Percentiles rank a stretch among this genome's conserved stretches.
Evolutionary conservation across 2,329 filamentous ascomycete genomes (phyloP).

Genomic region (Colletotrichum australisinense): DNA sequence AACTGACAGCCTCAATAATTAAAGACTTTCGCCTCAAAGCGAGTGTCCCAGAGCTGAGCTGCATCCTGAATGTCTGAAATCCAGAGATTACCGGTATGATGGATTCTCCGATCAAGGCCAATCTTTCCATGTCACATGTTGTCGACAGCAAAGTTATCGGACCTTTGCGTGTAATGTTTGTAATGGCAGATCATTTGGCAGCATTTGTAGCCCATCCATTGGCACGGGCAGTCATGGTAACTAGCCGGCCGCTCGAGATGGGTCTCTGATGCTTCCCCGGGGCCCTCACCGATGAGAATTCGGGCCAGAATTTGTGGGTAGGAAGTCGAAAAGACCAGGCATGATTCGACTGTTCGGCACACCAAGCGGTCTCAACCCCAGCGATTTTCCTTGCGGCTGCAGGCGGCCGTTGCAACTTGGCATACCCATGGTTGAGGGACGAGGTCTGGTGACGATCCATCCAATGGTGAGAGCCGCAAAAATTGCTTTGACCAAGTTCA

Average conservation of each 20-base stretch:
- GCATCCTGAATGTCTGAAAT: conserved; percentile 8
- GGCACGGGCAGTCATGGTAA: not conserved
- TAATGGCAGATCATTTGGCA: not conserved
- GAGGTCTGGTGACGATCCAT: conserved; percentile 8
- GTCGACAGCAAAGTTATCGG: not conserved
- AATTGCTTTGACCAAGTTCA: conserved; percentile 6
- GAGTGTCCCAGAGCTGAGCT: conserved; percentile 14
- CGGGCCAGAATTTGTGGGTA: conserved; percentile 17
- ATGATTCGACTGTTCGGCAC: conserved; percentile 26
- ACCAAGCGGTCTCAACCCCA: conserved; percentile 14
- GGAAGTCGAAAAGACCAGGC: conserved; percentile 6
- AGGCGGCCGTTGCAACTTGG: conserved; percentile 33
- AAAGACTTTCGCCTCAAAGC: conserved; percentile 21
- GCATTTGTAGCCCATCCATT: not conserved
- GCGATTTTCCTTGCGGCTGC: conserved; percentile 26
- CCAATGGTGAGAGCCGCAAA: conserved; percentile 31
- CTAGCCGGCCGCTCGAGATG: conserved; percentile 1
- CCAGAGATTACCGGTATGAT: not conserved
- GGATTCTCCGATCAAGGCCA: not conserved
- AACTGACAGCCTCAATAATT: not conserved
- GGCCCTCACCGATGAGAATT: conserved; percentile 27
- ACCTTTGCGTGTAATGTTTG: not conserved
- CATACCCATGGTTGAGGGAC: conserved; percentile 24
- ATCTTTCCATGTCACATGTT: not conserved
- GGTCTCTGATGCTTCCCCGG: conserved; percentile 6